A percentile compares a stretch with the other conserved stretches of the same genome.
Conservation (phyloP, 2,329 filamentous ascomycete species). For the Lecanoromycetidae sp. region DNA sequence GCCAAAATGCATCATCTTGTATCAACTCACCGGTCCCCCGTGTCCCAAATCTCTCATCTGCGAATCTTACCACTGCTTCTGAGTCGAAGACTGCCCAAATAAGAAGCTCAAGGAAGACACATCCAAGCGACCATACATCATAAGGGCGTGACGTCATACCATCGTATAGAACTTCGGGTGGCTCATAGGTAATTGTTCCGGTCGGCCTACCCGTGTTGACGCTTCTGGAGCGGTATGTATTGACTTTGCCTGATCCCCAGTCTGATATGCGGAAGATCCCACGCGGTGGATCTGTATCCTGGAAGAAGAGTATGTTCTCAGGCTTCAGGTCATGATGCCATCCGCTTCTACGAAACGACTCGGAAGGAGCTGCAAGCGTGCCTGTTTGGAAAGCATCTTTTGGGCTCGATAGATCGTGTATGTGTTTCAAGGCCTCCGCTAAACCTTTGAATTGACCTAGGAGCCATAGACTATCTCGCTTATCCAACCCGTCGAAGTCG, state of each 20-base stretch:
- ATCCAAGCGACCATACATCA: slow-evolving; percentile 24
- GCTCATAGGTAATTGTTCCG: slow-evolving; percentile 15
- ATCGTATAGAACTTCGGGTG: slow-evolving; percentile 18
- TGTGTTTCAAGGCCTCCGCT: slow-evolving; percentile 6
- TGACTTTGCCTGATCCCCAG: slow-evolving; percentile 19
- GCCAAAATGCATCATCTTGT: slow-evolving; percentile 11
- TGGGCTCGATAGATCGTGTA: slow-evolving; percentile 8
- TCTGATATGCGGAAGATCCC: slow-evolving; percentile 19
- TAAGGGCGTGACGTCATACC: slow-evolving; percentile 17
- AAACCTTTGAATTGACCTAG: slow-evolving; percentile 12
- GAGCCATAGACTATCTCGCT: slow-evolving; percentile 4
- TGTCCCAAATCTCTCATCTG: not conserved
- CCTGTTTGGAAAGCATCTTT: not conserved
- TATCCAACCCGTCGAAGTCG: not conserved
- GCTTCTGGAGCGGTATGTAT: too few species aligned
- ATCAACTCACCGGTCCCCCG: not conserved
- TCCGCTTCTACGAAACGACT: slow-evolving; percentile 9
- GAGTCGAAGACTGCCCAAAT: slow-evolving; percentile 16
- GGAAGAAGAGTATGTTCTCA: slow-evolving; percentile 22
- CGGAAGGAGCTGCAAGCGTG: not conserved
- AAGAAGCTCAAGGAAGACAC: slow-evolving; percentile 21
- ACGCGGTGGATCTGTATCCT: not conserved
- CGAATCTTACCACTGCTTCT: not conserved
- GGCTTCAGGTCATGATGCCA: slow-evolving; percentile 25
- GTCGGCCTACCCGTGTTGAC: slow-evolving; percentile 8